A percentile compares a stretch with the other conserved stretches of the same genome.
Evolutionary conservation across 139 green algal species (phyloP).

Genomic region (Closterium sp.): DNA sequence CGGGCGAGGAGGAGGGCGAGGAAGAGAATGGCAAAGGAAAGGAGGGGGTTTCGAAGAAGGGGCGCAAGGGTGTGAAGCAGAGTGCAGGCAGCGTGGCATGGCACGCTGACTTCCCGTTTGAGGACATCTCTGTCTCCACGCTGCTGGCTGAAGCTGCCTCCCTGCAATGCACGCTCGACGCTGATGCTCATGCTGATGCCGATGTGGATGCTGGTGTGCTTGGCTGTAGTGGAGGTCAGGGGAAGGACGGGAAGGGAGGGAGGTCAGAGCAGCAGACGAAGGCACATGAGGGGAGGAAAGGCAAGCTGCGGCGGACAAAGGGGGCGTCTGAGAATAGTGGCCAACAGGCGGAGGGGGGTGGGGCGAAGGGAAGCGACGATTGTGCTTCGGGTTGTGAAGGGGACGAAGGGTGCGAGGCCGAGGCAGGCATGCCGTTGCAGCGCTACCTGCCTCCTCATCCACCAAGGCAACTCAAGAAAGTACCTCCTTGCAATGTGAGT

Average conservation of each 20-base stretch:
- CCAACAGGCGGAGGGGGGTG: neutral
- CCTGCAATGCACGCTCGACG: neutral
- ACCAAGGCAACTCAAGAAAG: neutral
- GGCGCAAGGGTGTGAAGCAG: neutral
- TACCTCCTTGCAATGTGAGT: neutral
- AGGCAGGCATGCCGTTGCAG: neutral
- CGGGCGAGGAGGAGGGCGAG: neutral
- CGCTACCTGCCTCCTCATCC: neutral
- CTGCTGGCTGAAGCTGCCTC: neutral
- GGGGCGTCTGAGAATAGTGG: neutral
- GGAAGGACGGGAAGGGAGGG: neutral
- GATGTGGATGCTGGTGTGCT: neutral
- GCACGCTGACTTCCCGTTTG: neutral
- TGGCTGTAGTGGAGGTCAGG: too few relatives aligned
- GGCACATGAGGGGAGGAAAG: neutral
- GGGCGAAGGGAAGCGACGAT: neutral
- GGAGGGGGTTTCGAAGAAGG: neutral
- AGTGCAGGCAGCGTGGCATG: neutral
- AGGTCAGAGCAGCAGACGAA: neutral
- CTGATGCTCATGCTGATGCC: neutral
- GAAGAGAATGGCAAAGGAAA: neutral
- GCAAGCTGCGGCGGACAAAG: neutral
- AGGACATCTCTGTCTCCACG: neutral
- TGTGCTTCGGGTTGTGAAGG: neutral
- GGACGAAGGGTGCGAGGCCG: neutral